Base-by-base conservation (phyloP, 345 rosid genomes). In the Syzygium grande region DNA sequence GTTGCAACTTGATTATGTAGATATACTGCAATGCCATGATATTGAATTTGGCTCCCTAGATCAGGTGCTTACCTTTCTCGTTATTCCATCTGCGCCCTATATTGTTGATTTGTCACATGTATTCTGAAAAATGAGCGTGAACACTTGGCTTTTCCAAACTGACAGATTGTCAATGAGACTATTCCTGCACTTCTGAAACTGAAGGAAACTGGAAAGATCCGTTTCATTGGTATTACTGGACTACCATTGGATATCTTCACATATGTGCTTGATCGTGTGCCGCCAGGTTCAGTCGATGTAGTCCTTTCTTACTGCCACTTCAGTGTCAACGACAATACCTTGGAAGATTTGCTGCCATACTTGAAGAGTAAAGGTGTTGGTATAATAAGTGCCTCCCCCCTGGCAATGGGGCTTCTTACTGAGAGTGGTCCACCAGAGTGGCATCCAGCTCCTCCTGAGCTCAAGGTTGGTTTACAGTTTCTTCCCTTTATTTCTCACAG, bases 381-480 rank as follows among this genome's bases (percentile, higher is more conserved):
- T 41, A 92, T 96, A 86, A 96, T 98, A 68, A 94, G 92, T 88
- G 99, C 99, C 84, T 93, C 99, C 27, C 99, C 99, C 5, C 95
- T 98, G 79, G 90, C 99, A 30, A 96, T 96, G 99, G 97, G 98
- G 87, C 97, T 96, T 19, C 96, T 96, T 29, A 96, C 98, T 0
- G 98, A 95, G 85, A 93, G 90, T 85, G 99, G 99, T 84, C 97
- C 97, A 43, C 99, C 99, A 27, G 98, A 95, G 85, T 96, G 99
- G 98, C 99, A 98, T 89, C 99, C 99, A 27, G 99, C 99, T 85
- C 91, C 98, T 21, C 90, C 93, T 51, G 98, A 98, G 87, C 92
- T 98, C 85, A 96, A 96, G 96, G 99, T 95, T 51, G 80, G 90
- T 41, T 29, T 87, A 38, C 38, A 84, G 68, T 79, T 88, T 58